A percentile compares a stretch with the other conserved stretches of the same genome.
phyloP scores from a whole-genome alignment of 768 basidiomycete genomes.

The Kwoniella sp. region DNA sequence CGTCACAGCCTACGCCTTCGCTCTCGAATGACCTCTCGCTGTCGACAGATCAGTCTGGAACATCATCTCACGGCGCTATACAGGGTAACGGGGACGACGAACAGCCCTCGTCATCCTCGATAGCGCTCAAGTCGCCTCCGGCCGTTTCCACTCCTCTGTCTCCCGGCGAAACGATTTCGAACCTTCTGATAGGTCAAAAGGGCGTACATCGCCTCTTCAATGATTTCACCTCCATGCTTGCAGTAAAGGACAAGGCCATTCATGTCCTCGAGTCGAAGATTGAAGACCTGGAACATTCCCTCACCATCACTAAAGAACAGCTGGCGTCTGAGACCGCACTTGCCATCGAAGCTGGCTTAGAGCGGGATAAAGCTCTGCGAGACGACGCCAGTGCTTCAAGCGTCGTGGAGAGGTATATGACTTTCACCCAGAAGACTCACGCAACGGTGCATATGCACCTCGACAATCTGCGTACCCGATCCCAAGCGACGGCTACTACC shows the following conservation, averaged over 20 bases:
- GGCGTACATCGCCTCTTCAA: conserved; percentile 49
- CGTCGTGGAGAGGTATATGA: conserved; percentile 58
- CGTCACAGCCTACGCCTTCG: conserved; percentile 16
- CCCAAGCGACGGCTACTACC: conserved; percentile 44
- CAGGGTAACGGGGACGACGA: background rate
- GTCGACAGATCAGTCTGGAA: background rate
- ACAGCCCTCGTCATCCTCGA: background rate
- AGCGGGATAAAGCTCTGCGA: conserved; percentile 35
- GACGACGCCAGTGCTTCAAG: conserved; percentile 52
- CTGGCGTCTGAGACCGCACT: conserved; percentile 33
- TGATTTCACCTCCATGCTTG: conserved; percentile 43
- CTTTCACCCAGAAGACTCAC: conserved; percentile 56
- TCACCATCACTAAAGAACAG: conserved; percentile 31
- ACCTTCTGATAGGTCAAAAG: conserved; percentile 46
- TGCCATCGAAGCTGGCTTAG: conserved; percentile 32
- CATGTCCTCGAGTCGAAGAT: conserved; percentile 27
- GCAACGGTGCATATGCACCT: conserved; percentile 51
- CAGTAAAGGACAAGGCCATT: conserved; percentile 39
- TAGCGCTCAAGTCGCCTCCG: background rate
- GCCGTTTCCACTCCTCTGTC: conserved; percentile 3
- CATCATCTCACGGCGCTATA: background rate
- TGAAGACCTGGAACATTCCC: conserved; percentile 39
- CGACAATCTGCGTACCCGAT: conserved; percentile 47
- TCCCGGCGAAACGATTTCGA: conserved; percentile 37
- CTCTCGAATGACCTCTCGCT: conserved; percentile 3